Base-by-base conservation (phyloP, 257 asterid genomes). In the Ophiorrhiza pumila region DNA sequence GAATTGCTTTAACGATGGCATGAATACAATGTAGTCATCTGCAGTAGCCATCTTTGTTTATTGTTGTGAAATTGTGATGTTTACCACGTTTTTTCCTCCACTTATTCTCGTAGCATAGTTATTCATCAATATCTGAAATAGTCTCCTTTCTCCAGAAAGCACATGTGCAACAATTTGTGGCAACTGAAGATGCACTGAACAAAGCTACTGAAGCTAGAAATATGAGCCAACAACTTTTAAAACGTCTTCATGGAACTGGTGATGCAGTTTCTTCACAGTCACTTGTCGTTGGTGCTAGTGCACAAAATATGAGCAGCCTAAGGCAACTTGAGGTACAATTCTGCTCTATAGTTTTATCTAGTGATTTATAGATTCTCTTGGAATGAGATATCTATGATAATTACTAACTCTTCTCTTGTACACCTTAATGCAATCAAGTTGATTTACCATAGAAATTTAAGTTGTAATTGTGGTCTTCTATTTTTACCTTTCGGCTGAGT, bases 291-390 rank as follows among this genome's bases (percentile, higher is more conserved):
- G 85, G 85, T 65, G 95, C 88, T 76, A 80, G 90, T 15, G 88
- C 96, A 69, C 97, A 92, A 80, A 89, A 79, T 85, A 95, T 95
- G 99, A 90, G 99, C 88, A 95, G 99, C 84, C 96, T 95, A 57
- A 83, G 98, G 87, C 98, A 95, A 85, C 99, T 95, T 69, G 98
- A 90, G 99, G 99, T 95, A 82, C 65, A 67, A 56, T 41, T 14
- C 52, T 75, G 49, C 73, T 50, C 43, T 32, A 58, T 68, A 18
- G 35, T 58, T 57, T 46, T 58, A 46, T 50, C 65, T n/a, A 23
- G 25, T 42, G 32, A 55, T 31, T 14, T n/a, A n/a, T 29, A 29
- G 25, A 46, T 29, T 72, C 41, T 45, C 58, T 22, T 49, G 55
- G 55, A 46, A 25, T 10, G 67, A 35, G 42, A 52, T 55, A 47